Evolutionary conservation across 768 basidiomycete genomes (phyloP).

Genomic region (Zangia roseola): DNA sequence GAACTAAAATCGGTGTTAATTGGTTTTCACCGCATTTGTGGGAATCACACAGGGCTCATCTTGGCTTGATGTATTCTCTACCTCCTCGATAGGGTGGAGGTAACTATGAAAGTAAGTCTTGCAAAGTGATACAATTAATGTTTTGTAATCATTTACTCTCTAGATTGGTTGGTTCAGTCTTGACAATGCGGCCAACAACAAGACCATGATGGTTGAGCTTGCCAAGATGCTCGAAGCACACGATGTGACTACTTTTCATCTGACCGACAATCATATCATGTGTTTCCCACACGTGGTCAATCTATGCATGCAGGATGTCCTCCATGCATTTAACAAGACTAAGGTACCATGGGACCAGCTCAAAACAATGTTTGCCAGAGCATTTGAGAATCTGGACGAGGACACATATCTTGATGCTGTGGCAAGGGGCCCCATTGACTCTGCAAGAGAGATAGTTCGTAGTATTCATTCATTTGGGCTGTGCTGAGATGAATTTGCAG

Average conservation of each 20-base stretch:
- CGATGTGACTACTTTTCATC: not conserved
- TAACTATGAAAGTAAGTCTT: not conserved
- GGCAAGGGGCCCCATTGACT: not conserved
- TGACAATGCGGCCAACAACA: not conserved
- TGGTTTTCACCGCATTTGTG: constrained; percentile 14
- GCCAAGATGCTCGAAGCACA: not conserved
- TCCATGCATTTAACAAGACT: not conserved
- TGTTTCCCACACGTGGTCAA: not conserved
- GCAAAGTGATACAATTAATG: not conserved
- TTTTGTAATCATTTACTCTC: not conserved
- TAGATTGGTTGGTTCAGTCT: not conserved
- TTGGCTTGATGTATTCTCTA: not conserved
- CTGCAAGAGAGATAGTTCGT: not conserved
- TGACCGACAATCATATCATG: not conserved
- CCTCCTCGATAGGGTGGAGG: not conserved
- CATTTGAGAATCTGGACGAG: not conserved
- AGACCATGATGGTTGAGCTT: not conserved
- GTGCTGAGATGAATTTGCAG: not conserved
- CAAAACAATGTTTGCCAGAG: not conserved
- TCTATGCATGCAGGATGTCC: not conserved
- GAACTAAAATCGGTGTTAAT: constrained; percentile 8
- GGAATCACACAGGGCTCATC: constrained; percentile 11
- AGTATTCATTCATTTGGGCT: not conserved
- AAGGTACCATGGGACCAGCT: too few relatives aligned
- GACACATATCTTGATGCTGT: not conserved